These are phyloP conservation scores for Naegleria gruberi DNA, from an alignment of 208 protist genomes.

Conservation along the genomic window DNA sequence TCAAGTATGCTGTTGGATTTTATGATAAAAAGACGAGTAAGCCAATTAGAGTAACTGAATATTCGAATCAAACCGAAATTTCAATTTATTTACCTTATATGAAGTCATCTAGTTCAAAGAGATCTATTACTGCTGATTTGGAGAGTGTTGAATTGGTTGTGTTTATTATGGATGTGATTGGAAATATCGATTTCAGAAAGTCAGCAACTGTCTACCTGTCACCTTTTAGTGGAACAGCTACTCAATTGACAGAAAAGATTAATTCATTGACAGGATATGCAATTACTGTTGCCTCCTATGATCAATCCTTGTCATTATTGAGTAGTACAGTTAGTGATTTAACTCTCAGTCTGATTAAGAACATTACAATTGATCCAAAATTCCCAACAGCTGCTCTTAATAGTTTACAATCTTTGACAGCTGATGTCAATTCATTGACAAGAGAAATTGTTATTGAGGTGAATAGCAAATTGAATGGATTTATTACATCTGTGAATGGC, in stretches of 20 bases:
- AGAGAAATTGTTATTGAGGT: background rate
- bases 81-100: background rate
- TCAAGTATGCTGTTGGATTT: background rate
- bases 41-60: background rate
- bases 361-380: background rate
- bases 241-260: background rate
- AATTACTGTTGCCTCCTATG: background rate
- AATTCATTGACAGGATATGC: background rate
- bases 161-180: background rate
- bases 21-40: background rate
- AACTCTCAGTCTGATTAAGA: background rate
- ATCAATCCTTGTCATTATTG: background rate
- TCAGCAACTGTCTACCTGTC: background rate
- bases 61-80: background rate
- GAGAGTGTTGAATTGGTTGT: background rate
- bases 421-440: background rate
- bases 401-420: background rate
- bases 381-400: background rate
- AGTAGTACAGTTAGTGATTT: background rate
- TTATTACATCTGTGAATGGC: background rate
- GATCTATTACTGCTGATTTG: background rate
- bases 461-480: background rate
- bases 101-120: background rate
- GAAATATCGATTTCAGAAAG: background rate
- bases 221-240: background rate